Percentiles rank a stretch among this genome's conserved stretches.
Evolutionary conservation across 768 basidiomycete genomes (phyloP).

Genomic region (Boletus vermiculosoides): DNA sequence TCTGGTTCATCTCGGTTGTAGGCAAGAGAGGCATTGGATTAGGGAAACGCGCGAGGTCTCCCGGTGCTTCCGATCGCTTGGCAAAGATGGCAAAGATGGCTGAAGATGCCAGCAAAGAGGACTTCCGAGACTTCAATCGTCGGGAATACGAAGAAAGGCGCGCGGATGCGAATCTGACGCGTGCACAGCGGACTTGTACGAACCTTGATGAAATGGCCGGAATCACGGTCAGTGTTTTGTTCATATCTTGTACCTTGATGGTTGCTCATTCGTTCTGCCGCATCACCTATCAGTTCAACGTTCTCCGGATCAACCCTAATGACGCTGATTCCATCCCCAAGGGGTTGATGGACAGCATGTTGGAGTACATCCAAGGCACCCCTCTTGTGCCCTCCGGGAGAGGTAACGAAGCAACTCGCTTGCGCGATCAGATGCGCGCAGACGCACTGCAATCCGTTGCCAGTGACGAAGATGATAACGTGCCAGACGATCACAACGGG

Average conservation of each 20-base stretch:
- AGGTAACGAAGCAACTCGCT: conserved; percentile 40
- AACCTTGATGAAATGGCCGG: conserved; percentile 75
- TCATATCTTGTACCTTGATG: background rate
- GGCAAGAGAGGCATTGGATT: conserved; percentile 78
- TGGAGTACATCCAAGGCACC: conserved; percentile 35
- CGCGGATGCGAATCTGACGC: conserved; percentile 66
- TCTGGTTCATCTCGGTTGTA: conserved; percentile 31
- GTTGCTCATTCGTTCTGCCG: conserved; percentile 7
- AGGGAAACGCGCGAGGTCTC: conserved; percentile 67
- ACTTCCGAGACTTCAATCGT: conserved; percentile 68
- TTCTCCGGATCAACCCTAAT: conserved; percentile 73
- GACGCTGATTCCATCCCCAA: conserved; percentile 64
- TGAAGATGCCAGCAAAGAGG: conserved; percentile 50
- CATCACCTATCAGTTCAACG: conserved; percentile 63
- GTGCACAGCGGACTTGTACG: conserved; percentile 71
- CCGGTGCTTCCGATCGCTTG: conserved; percentile 57
- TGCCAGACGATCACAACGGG: conserved; percentile 18
- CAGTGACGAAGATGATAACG: conserved; percentile 36
- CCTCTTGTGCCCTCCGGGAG: conserved; percentile 9
- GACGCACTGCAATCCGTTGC: conserved; percentile 61
- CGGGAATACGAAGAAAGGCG: conserved; percentile 75
- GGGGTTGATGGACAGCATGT: conserved; percentile 59
- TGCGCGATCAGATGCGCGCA: conserved; percentile 70
- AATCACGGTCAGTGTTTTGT: conserved; percentile 40
- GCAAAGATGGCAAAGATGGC: conserved; percentile 71